Conservation (phyloP, 2,329 filamentous ascomycete genomes). For the Calycina herbarum region DNA sequence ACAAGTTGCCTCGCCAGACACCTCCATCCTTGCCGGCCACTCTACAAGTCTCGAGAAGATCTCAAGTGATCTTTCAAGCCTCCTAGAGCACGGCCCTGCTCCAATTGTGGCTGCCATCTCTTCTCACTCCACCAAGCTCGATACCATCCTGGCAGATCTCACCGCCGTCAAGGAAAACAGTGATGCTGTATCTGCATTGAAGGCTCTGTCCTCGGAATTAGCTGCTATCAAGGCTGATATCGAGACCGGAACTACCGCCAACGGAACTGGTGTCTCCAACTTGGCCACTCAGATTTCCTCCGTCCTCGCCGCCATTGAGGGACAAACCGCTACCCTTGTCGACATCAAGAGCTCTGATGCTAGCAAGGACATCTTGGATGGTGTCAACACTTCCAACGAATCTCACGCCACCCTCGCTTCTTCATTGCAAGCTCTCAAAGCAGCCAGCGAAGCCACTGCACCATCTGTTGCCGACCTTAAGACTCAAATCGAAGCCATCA, state of each 20-base stretch:
- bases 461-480: slow-evolving; percentile 24
- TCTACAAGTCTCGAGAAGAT: slow-evolving; percentile 32
- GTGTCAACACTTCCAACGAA: slow-evolving; percentile 23
- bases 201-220: slow-evolving; percentile 20
- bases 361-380: slow-evolving; percentile 25
- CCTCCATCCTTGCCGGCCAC: slow-evolving; percentile 27
- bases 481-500: slow-evolving; percentile 23
- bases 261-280: slow-evolving; percentile 22
- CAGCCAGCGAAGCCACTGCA: slow-evolving; percentile 14
- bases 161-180: slow-evolving; percentile 27
- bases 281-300: slow-evolving; percentile 23
- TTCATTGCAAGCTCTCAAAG: slow-evolving; percentile 22
- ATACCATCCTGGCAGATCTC: slow-evolving; percentile 28
- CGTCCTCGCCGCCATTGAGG: slow-evolving; percentile 27
- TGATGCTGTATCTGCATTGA: slow-evolving; percentile 20
- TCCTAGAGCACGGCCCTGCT: slow-evolving; percentile 20
- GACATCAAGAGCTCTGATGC: slow-evolving; percentile 33
- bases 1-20: slow-evolving; percentile 31
- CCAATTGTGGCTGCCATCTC: slow-evolving; percentile 22
- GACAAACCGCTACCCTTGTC: slow-evolving; percentile 27
- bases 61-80: slow-evolving; percentile 24
- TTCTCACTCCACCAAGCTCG: slow-evolving; percentile 24
- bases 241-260: slow-evolving; percentile 18
- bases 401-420: slow-evolving; percentile 21
- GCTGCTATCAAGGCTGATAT: slow-evolving; percentile 27